These are phyloP conservation scores for Parmelia sp. DNA, from an alignment of 495 filamentous ascomycete species.

Conservation along the genomic window DNA sequence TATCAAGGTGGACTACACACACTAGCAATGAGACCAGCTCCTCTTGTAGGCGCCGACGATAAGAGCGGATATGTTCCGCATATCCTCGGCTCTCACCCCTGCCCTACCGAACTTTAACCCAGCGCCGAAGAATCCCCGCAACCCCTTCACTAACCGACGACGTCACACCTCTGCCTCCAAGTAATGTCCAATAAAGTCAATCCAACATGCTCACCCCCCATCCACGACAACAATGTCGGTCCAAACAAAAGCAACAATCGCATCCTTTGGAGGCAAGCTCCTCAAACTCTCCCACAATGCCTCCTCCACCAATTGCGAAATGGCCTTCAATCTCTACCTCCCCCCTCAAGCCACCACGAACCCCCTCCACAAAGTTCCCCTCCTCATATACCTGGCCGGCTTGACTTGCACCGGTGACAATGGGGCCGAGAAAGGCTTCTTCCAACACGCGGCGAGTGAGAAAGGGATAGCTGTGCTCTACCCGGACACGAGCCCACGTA, in stretches of 20 bases:
- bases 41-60: too few species aligned
- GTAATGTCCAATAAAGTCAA: not conserved
- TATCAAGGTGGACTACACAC: too few species aligned
- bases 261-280: constrained; percentile 90
- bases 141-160: not conserved
- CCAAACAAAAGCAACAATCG: constrained; percentile 80
- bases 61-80: too few species aligned
- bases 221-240: constrained; percentile 54
- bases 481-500: constrained; percentile 90
- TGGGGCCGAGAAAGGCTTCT: constrained; percentile 93
- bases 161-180: constrained; percentile 6
- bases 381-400: constrained; percentile 92
- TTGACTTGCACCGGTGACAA: constrained; percentile 95
- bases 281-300: constrained; percentile 86
- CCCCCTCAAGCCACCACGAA: constrained; percentile 49
- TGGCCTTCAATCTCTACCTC: constrained; percentile 63
- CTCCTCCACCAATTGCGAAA: constrained; percentile 55
- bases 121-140: too few species aligned
- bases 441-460: constrained; percentile 72
- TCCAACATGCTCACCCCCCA: not conserved
- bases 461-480: constrained; percentile 83
- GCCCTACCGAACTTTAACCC: too few species aligned
- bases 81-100: too few species aligned
- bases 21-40: too few species aligned
- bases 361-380: constrained; percentile 56